These are phyloP conservation scores for Serendipita sp. DNA, from an alignment of 768 basidiomycete species.

Conservation along the genomic window DNA sequence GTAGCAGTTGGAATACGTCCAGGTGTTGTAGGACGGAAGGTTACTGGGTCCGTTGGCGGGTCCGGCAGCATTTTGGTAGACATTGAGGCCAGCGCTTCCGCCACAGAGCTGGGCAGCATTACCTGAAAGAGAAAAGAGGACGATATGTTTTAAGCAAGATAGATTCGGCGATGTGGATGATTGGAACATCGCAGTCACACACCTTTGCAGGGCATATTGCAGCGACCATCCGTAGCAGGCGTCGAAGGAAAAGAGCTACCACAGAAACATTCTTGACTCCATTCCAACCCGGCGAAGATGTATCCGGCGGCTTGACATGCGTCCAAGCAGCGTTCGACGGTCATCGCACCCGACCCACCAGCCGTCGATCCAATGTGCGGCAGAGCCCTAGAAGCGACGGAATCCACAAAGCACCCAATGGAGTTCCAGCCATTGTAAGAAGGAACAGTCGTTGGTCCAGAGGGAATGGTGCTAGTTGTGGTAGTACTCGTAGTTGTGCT, in stretches of 20 bases:
- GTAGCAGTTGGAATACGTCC: background rate
- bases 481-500: too few species aligned
- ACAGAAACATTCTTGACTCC: constrained; percentile 7
- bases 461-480: too few species aligned
- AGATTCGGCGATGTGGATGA: too few species aligned
- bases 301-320: background rate
- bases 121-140: background rate
- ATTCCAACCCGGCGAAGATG: constrained; percentile 5
- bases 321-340: background rate
- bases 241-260: background rate
- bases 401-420: background rate
- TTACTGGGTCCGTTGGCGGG: background rate
- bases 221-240: constrained; percentile 28
- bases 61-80: background rate
- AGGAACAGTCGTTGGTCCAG: too few species aligned
- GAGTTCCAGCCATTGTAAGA: background rate
- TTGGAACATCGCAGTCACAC: background rate
- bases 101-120: background rate
- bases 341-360: background rate
- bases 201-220: constrained; percentile 51
- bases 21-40: background rate
- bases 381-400: background rate
- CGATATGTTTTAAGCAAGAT: background rate
- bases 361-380: background rate
- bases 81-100: background rate